Conservation (phyloP, 2,329 filamentous ascomycete species). For the Phyllosticta ampelicida region DNA sequence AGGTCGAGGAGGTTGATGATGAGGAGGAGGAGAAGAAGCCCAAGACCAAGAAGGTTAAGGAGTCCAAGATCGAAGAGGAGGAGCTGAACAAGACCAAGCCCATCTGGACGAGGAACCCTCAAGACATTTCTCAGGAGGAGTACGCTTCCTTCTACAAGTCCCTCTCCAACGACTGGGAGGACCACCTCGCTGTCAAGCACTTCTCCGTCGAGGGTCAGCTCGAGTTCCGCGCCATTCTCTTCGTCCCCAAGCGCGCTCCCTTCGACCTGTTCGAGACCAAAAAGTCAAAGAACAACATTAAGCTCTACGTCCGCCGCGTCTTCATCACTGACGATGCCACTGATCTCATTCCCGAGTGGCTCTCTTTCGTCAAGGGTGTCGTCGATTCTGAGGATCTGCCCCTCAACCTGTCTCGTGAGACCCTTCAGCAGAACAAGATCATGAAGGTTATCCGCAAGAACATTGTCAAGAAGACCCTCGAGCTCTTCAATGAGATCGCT, state of each 20-base stretch:
- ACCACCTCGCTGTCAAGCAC: constrained; percentile 99
- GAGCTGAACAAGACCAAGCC: constrained; percentile 99
- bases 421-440: constrained; percentile 99
- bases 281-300: constrained; percentile 99
- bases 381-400: constrained; percentile 99
- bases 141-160: constrained; percentile 99
- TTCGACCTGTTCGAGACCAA: constrained; percentile 99
- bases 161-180: constrained; percentile 99
- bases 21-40: constrained; percentile 78
- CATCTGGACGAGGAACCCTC: constrained; percentile 98
- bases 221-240: constrained; percentile 99
- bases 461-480: constrained; percentile 99
- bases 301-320: constrained; percentile 98
- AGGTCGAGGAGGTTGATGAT: constrained; percentile 86
- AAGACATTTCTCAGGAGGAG: constrained; percentile 91
- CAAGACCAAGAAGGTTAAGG: constrained; percentile 99
- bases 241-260: constrained; percentile 97
- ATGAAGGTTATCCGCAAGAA: constrained; percentile 99
- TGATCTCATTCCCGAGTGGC: constrained; percentile 98
- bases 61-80: constrained; percentile 97
- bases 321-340: constrained; percentile 99
- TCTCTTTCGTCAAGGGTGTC: constrained; percentile 99
- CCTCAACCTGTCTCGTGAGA: constrained; percentile 99
- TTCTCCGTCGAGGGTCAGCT: constrained; percentile 99
- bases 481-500: constrained; percentile 97